Evolutionary conservation across 129 eudicot species (phyloP).

Genomic region (Solidago caesia): DNA sequence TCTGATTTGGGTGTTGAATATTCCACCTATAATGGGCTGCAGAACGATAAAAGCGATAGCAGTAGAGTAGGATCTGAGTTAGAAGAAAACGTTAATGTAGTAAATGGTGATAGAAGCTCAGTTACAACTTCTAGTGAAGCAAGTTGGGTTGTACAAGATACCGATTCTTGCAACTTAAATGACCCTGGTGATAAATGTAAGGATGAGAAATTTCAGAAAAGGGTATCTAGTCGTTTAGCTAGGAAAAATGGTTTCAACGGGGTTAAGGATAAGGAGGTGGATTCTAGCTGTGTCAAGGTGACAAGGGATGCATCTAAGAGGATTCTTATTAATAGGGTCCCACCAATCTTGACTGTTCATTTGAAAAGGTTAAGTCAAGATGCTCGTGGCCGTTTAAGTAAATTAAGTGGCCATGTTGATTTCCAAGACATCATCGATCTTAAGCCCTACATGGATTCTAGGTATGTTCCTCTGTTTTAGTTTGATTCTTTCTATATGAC

Average conservation of each 20-base stretch:
- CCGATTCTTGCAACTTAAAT: neutral
- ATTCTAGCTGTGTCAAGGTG: conserved; percentile 56
- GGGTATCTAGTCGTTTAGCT: conserved; percentile 15
- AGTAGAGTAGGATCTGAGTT: conserved; percentile 14
- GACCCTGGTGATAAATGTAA: neutral
- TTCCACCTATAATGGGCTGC: conserved; percentile 3
- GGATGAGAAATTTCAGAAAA: conserved; percentile 13
- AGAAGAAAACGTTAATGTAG: conserved; percentile 25
- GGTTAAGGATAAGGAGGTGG: conserved; percentile 42
- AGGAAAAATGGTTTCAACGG: conserved; percentile 36
- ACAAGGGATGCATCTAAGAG: conserved; percentile 80
- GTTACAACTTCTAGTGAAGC: neutral
- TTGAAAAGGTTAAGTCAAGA: conserved; percentile 86
- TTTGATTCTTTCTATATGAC: neutral
- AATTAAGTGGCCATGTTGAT: conserved; percentile 75
- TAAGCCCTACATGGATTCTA: conserved; percentile 71
- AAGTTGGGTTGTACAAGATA: conserved; percentile 6
- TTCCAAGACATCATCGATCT: conserved; percentile 65
- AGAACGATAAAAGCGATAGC: conserved; percentile 27
- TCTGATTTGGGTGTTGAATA: conserved; percentile 23
- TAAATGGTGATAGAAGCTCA: conserved; percentile 21
- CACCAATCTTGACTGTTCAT: conserved; percentile 75
- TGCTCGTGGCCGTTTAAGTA: conserved; percentile 79
- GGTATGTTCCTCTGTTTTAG: conserved; percentile 45
- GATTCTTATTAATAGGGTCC: conserved; percentile 61